Conservation (phyloP, 148 eudicot species). For the Hydrangea macrophylla region DNA sequence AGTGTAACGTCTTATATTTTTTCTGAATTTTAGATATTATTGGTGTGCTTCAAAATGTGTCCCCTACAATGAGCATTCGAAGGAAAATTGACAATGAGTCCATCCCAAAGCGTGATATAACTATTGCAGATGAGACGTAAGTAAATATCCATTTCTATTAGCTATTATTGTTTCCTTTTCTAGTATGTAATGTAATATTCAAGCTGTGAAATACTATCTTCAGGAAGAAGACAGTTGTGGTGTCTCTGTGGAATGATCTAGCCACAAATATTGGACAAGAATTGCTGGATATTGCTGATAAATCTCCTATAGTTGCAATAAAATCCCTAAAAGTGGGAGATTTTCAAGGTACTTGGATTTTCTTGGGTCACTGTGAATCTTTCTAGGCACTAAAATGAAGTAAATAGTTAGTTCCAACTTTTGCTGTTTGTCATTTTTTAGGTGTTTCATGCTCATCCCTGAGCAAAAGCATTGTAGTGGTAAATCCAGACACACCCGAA, state of each 20-base stretch:
- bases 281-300: constrained; percentile 79
- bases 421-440: constrained; percentile 11
- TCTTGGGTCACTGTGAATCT: background rate
- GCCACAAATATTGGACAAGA: constrained; percentile 88
- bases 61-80: constrained; percentile 82
- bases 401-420: background rate
- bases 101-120: constrained; percentile 88
- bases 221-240: constrained; percentile 96
- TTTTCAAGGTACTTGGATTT: constrained; percentile 54
- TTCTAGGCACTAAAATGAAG: background rate
- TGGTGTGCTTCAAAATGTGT: constrained; percentile 86
- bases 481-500: constrained; percentile 84
- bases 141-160: constrained; percentile 1
- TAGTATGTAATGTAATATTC: constrained; percentile 3
- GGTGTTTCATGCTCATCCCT: constrained; percentile 91
- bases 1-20: background rate
- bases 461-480: constrained; percentile 61
- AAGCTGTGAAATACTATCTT: constrained; percentile 6
- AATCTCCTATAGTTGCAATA: constrained; percentile 87
- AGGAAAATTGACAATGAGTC: constrained; percentile 72
- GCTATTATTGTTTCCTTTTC: background rate
- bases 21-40: constrained; percentile 63
- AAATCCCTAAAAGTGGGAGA: constrained; percentile 88
- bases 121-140: constrained; percentile 94
- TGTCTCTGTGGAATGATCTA: constrained; percentile 87